Base-by-base conservation (phyloP, 805 yeast genomes). In the Kodamaea nitidulidarum region DNA sequence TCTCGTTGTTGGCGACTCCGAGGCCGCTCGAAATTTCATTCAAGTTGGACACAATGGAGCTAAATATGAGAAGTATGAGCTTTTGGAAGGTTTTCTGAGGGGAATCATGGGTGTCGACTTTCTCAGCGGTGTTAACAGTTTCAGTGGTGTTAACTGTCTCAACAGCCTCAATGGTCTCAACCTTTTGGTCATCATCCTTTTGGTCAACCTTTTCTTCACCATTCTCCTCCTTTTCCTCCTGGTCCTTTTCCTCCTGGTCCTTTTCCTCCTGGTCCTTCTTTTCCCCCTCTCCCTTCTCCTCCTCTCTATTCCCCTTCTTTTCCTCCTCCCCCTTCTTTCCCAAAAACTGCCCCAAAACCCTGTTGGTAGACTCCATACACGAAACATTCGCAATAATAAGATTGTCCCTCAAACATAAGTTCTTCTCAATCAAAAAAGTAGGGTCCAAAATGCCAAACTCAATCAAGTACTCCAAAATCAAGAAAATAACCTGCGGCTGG, bases 401-500 rank as follows among this genome's bases (percentile, higher is more conserved):
- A 43, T 66, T 65, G 40, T 47, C 39, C 9, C 52, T 49, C 30
- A 54, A 38, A 11, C 52, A 52, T 12, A 66, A 52, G 12, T 58
- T 53, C 41, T 58, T 52, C 24, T 45, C 47, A 15, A 67, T 46
- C 35, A 68, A 51, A 35, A 45, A 43, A 24, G 52, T 50, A 3
- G 67, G 54, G 36, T 56, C 46, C 44, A 68, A 48, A n/a, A 68
- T 54, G 28, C 48, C 56, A 45, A 59, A 63, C 41, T 67, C 72
- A 35, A 67, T 61, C 50, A 68, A 61, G 44, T 60, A 66, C 39
- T 67, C 73, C 45, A 68, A 55, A 20, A 65, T 64, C 46, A 68
- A 58, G 42, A 68, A 68, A 9, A 65, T 60, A 25, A 67, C 71
- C 45, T 68, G 74, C 1, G 74, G 73, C 46, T 67, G 73, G 46